phyloP scores from a whole-genome alignment of 2,329 filamentous ascomycete species.

The Diaporthe amygdali region DNA sequence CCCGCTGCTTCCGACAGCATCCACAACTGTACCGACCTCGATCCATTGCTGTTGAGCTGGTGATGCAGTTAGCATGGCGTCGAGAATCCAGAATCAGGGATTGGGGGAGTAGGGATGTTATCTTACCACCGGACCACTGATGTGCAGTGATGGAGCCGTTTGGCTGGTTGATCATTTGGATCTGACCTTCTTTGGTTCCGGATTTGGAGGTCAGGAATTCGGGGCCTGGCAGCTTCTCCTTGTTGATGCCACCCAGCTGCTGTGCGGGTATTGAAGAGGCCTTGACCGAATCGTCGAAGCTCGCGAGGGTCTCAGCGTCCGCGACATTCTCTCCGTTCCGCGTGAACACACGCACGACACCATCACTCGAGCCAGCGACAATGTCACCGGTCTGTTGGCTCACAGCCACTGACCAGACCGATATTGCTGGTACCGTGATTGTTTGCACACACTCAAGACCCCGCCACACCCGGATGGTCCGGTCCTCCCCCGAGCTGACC shows the following conservation, averaged over 20 bases:
- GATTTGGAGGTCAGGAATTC: slow-evolving; percentile 83
- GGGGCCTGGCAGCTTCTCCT: slow-evolving; percentile 87
- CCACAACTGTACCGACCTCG: slow-evolving; percentile 92
- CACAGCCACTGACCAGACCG: slow-evolving; percentile 91
- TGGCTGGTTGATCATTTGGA: slow-evolving; percentile 85
- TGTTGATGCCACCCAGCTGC: slow-evolving; percentile 83
- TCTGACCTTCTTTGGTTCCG: slow-evolving; percentile 95
- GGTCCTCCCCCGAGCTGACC: slow-evolving; percentile 90
- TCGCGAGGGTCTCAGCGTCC: slow-evolving; percentile 67
- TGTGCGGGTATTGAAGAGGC: slow-evolving; percentile 87
- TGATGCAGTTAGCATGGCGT: slow-evolving; percentile 29
- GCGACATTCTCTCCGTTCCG: slow-evolving; percentile 73
- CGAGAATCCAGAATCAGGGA: not conserved
- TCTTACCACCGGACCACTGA: slow-evolving; percentile 73
- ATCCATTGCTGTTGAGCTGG: slow-evolving; percentile 74
- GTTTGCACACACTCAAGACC: slow-evolving; percentile 86
- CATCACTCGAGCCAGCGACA: slow-evolving; percentile 90
- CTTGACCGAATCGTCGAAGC: slow-evolving; percentile 84
- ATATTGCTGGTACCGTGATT: slow-evolving; percentile 95
- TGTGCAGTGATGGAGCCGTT: slow-evolving; percentile 87
- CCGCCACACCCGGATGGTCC: slow-evolving; percentile 90
- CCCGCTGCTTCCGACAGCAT: slow-evolving; percentile 82
- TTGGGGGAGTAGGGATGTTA: not conserved
- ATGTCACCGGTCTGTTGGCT: slow-evolving; percentile 87
- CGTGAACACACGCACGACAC: slow-evolving; percentile 83